Conservation (phyloP, 352 stramenopile genomes). For the Pythium aphanidermatum region DNA sequence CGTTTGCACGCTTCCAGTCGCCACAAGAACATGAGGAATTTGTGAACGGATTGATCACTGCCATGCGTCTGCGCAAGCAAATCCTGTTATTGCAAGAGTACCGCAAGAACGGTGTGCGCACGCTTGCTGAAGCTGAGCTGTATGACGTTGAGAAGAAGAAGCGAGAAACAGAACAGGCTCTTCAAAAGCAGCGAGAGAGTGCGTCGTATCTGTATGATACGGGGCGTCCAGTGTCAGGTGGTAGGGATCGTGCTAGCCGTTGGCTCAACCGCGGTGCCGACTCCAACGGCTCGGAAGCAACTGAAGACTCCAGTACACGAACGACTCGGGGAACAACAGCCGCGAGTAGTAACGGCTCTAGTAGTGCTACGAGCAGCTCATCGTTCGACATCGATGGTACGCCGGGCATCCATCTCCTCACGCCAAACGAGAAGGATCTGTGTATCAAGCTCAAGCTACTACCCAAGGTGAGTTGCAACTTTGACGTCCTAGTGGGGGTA, state of each 20-base stretch:
- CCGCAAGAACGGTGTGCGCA: conserved; percentile 91
- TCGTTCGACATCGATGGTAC: conserved; percentile 76
- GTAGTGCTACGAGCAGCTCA: conserved; percentile 22
- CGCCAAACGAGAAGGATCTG: conserved; percentile 86
- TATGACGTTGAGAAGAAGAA: conserved; percentile 95
- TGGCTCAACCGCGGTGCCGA: conserved; percentile 58
- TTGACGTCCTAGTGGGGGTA: background rate
- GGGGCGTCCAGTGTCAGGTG: conserved; percentile 37
- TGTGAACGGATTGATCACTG: conserved; percentile 85
- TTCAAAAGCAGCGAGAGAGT: conserved; percentile 85
- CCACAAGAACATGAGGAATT: conserved; percentile 92
- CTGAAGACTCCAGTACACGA: conserved; percentile 23
- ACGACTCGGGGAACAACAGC: conserved; percentile 21
- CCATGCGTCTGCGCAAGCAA: conserved; percentile 92
- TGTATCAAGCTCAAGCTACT: conserved; percentile 88
- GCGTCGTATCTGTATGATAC: conserved; percentile 85
- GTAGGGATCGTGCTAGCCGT: conserved; percentile 59
- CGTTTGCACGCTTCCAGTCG: conserved; percentile 95
- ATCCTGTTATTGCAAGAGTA: conserved; percentile 96
- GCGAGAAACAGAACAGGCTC: conserved; percentile 86
- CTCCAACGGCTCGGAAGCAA: conserved; percentile 20
- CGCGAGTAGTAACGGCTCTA: conserved; percentile 16
- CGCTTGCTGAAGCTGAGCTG: conserved; percentile 91
- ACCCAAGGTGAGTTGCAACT: conserved; percentile 53
- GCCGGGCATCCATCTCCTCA: conserved; percentile 84